Evolutionary conservation across 805 yeast species (phyloP), one percentile per base, ranked within the genome.

Genomic region (Starmera quercuum): DNA sequence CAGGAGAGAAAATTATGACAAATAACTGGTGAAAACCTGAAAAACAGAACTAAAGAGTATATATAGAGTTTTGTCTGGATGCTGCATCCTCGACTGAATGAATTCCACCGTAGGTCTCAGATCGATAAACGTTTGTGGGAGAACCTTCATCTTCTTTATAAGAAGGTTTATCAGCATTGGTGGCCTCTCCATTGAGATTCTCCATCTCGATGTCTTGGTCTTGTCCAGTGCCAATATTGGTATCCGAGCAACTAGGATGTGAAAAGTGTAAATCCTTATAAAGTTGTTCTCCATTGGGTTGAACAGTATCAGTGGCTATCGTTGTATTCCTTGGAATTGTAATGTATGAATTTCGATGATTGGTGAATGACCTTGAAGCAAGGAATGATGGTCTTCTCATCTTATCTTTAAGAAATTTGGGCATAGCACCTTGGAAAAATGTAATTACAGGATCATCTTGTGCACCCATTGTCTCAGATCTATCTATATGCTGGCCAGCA

Each of bases 391-490:
- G 55, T 35, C 43, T 45, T 27, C 35, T 44, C 14, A 52, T 36
- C 7, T 34, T 41, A 9, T 47, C 38, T 35, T 49, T 47, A 5
- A 52, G 26, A 7, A 41, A 38, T 23, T 42, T 42, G 30, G 56
- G 56, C 3, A 55, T 49, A 18, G 51, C 55, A 28, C 48, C 39
- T 32, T 52, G 49, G 38, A 52, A 45, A 34, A 52, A 52, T 23
- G 47, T 47, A 13, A 52, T 21, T 2, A 50, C 55, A 9, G 56
- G 56, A 33, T 49, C 56, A 17, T 38, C 32, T 8, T 27, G 23
- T 16, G 46, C 41, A 5, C 44, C 52, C 17, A 45, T 28, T 4
- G 55, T 52, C 22, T 49, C 53, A 2, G 43, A 21, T n/a, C 38
- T 41, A 5, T 33, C 21, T 12, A 45, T 12, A 10, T 31, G 31